These are phyloP conservation scores for Ampelomyces quisqualis DNA, from an alignment of 2,329 filamentous ascomycete species.

Conservation along the genomic window DNA sequence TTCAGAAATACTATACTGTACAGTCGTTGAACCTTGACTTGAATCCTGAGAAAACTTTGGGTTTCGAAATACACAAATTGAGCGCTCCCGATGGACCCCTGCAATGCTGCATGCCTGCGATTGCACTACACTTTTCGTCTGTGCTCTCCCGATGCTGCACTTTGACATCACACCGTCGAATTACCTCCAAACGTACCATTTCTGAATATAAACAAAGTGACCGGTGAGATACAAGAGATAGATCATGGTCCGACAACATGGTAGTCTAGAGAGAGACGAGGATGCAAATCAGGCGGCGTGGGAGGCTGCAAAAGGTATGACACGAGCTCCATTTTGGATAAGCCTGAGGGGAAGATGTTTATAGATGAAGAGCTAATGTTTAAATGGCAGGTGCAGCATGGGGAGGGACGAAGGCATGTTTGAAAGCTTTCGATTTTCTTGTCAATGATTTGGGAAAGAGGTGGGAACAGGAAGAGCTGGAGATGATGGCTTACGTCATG, in stretches of 20 bases:
- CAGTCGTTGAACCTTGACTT: too few relatives aligned
- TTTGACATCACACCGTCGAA: slow-evolving; percentile 22
- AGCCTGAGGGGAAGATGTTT: too few relatives aligned
- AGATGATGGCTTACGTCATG: background rate
- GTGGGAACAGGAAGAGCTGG: background rate
- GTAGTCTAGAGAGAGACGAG: slow-evolving; percentile 59
- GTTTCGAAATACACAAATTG: too few relatives aligned
- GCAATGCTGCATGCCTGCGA: too few relatives aligned
- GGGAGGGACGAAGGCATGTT: slow-evolving; percentile 64
- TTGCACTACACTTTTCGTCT: slow-evolving; percentile 2
- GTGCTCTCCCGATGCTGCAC: slow-evolving; percentile 12
- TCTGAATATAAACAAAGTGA: background rate
- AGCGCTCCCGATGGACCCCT: too few relatives aligned
- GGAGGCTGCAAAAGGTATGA: slow-evolving; percentile 64
- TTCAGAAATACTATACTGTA: too few relatives aligned
- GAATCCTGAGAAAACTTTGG: too few relatives aligned
- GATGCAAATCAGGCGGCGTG: slow-evolving; percentile 70
- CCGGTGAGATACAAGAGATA: background rate
- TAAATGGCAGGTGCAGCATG: slow-evolving; percentile 61
- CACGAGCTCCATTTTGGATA: too few relatives aligned
- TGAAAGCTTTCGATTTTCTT: background rate
- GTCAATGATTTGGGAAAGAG: background rate
- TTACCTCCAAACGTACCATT: background rate
- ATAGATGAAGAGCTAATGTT: too few relatives aligned
- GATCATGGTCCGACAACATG: slow-evolving; percentile 52